These are phyloP conservation scores for Apostasia ramifera DNA, from an alignment of 106 monocot genomes.

Conservation along the genomic window DNA sequence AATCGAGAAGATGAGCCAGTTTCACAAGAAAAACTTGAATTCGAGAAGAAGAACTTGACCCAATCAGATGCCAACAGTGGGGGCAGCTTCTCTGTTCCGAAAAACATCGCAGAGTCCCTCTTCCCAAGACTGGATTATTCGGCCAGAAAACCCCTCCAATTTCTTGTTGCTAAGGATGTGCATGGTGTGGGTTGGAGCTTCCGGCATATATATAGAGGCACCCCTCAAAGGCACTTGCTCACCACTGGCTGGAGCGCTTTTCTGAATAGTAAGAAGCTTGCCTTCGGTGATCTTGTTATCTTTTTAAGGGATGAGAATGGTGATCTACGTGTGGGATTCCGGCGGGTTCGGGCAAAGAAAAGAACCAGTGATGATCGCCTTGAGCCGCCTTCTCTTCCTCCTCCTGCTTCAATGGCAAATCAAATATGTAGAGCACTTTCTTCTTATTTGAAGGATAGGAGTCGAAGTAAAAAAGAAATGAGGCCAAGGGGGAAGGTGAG, in stretches of 20 bases:
- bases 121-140: slow-evolving; percentile 42
- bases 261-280: slow-evolving; percentile 39
- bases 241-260: slow-evolving; percentile 56
- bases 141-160: slow-evolving; percentile 36
- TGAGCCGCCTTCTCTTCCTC: slow-evolving; percentile 1
- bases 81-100: slow-evolving; percentile 47
- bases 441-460: slow-evolving; percentile 14
- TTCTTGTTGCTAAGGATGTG: slow-evolving; percentile 30
- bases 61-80: slow-evolving; percentile 50
- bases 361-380: neutral
- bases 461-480: slow-evolving; percentile 3
- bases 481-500: slow-evolving; percentile 22
- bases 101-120: slow-evolving; percentile 45
- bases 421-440: slow-evolving; percentile 8
- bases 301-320: slow-evolving; percentile 32
- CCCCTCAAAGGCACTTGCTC: slow-evolving; percentile 43
- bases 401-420: neutral
- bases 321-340: slow-evolving; percentile 36
- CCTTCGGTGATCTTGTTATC: slow-evolving; percentile 41
- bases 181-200: slow-evolving; percentile 47
- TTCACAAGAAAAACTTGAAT: slow-evolving; percentile 25
- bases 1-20: neutral
- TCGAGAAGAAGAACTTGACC: slow-evolving; percentile 40
- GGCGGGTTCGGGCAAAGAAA: slow-evolving; percentile 22
- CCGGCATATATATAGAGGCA: slow-evolving; percentile 48